Percentiles rank a stretch among this genome's conserved stretches.
These are phyloP conservation scores for Coniochaeta sp. DNA, from an alignment of 2,329 filamentous ascomycete species.

Conservation along the genomic window DNA sequence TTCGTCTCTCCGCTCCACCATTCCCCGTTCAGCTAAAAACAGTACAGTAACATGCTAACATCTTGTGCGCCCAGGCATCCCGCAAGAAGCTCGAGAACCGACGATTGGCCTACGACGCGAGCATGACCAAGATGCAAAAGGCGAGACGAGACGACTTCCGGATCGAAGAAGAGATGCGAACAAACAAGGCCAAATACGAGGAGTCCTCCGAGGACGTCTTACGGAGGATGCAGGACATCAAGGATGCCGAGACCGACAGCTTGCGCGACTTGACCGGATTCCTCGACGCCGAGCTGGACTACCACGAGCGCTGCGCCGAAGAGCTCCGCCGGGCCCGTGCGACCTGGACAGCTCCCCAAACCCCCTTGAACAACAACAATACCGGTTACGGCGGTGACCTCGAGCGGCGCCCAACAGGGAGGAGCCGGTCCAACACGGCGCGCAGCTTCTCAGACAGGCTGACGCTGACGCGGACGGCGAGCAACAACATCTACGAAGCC, in stretches of 20 bases:
- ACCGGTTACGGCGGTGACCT: constrained; percentile 6
- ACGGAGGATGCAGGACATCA: constrained; percentile 92
- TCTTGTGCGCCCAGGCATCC: constrained; percentile 44
- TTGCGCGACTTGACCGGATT: constrained; percentile 74
- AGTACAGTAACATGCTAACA: too few species aligned
- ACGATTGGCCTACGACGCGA: constrained; percentile 84
- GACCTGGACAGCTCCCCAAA: constrained; percentile 30
- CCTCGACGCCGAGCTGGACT: constrained; percentile 81
- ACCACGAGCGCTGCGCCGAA: constrained; percentile 85
- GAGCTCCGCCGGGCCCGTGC: constrained; percentile 57
- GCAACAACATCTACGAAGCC: constrained; percentile 27
- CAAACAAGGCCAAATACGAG: constrained; percentile 92
- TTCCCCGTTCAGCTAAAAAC: constrained; percentile 10
- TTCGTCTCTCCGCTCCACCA: constrained; percentile 30
- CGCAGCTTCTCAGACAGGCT: constrained; percentile 32
- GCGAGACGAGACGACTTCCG: constrained; percentile 90
- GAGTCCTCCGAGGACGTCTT: constrained; percentile 89
- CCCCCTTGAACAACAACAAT: constrained; percentile 13
- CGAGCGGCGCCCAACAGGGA: constrained; percentile 15
- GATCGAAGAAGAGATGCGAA: constrained; percentile 84
- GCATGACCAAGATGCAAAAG: constrained; percentile 84
- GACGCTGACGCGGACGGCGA: constrained; percentile 24
- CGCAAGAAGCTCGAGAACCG: constrained; percentile 92
- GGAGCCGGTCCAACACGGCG: constrained; percentile 41
- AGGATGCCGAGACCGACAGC: constrained; percentile 80